Evolutionary conservation across 495 filamentous ascomycete species (phyloP).

Genomic region (Articulospora tetracladia): DNA sequence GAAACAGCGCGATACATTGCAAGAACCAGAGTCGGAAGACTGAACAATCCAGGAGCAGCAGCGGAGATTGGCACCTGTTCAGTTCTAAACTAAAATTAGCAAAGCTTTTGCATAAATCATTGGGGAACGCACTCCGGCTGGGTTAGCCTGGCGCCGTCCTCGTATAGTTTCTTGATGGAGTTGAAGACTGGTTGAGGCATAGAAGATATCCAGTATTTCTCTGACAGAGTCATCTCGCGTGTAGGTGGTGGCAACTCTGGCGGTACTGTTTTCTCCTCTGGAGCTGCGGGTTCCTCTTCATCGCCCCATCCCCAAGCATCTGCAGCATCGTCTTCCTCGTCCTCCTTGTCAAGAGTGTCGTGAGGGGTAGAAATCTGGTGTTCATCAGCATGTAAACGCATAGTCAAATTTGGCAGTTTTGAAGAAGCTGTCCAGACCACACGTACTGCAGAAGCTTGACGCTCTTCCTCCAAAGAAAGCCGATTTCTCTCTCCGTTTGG

Average conservation of each 20-base stretch:
- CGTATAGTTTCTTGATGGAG: slow-evolving; percentile 64
- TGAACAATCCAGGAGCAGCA: slow-evolving; percentile 71
- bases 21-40: slow-evolving; percentile 76
- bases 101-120: background rate
- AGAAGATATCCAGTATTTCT: slow-evolving; percentile 82
- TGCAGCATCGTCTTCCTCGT: slow-evolving; percentile 29
- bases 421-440: background rate
- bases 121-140: slow-evolving; percentile 46
- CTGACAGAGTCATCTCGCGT: slow-evolving; percentile 68
- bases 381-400: slow-evolving; percentile 3
- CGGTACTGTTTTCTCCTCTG: background rate
- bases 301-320: slow-evolving; percentile 62
- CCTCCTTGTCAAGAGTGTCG: background rate
- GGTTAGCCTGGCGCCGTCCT: slow-evolving; percentile 64
- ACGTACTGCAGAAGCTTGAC: slow-evolving; percentile 5
- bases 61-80: slow-evolving; percentile 53
- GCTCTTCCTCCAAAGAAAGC: slow-evolving; percentile 16
- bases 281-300: too few relatives aligned
- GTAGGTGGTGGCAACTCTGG: background rate
- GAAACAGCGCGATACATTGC: slow-evolving; percentile 90
- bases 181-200: slow-evolving; percentile 73
- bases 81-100: slow-evolving; percentile 21
- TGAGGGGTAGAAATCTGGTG: background rate
- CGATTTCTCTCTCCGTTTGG: slow-evolving; percentile 7
- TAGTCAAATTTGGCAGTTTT: background rate